Percentiles rank a stretch among this genome's conserved stretches.
Evolutionary conservation across 768 basidiomycete species (phyloP).

Genomic region (Boletus sensibilis): DNA sequence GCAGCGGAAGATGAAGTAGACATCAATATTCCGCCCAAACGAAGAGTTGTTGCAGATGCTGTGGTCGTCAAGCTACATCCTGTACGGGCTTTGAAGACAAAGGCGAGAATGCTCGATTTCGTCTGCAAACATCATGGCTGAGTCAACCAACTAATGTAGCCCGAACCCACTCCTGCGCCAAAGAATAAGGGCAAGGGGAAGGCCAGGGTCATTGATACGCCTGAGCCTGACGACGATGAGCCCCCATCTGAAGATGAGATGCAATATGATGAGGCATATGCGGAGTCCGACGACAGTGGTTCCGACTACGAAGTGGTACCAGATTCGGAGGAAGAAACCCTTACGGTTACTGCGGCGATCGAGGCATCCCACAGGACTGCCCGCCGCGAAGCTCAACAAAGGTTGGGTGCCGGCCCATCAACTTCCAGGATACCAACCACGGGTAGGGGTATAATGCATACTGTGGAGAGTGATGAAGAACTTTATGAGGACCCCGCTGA

Average conservation of each 20-base stretch:
- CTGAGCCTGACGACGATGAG: conserved; percentile 32
- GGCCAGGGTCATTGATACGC: conserved; percentile 24
- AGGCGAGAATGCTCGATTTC: conserved; percentile 22
- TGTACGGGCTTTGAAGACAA: conserved; percentile 15
- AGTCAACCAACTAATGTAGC: conserved; percentile 18
- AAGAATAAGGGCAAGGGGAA: conserved; percentile 29
- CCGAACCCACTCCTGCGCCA: background rate
- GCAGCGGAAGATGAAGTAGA: conserved; percentile 37
- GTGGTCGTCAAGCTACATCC: conserved; percentile 22
- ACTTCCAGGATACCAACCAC: conserved; percentile 39
- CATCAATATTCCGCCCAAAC: conserved; percentile 26
- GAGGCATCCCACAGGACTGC: conserved; percentile 48
- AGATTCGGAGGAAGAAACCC: conserved; percentile 37
- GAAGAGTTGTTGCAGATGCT: conserved; percentile 34
- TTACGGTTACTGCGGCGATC: conserved; percentile 60
- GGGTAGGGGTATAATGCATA: conserved; percentile 18
- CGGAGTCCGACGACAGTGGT: conserved; percentile 53
- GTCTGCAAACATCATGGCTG: conserved; percentile 9
- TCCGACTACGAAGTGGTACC: conserved; percentile 55
- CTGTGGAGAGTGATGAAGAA: conserved; percentile 15
- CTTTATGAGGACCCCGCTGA: background rate
- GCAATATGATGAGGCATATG: conserved; percentile 41
- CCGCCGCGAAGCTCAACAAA: conserved; percentile 27
- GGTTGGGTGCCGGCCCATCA: conserved; percentile 32
- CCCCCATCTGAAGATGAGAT: conserved; percentile 36